Base-by-base conservation (phyloP, 331 rosid genomes). In the Rhamnella rubrinervis region DNA sequence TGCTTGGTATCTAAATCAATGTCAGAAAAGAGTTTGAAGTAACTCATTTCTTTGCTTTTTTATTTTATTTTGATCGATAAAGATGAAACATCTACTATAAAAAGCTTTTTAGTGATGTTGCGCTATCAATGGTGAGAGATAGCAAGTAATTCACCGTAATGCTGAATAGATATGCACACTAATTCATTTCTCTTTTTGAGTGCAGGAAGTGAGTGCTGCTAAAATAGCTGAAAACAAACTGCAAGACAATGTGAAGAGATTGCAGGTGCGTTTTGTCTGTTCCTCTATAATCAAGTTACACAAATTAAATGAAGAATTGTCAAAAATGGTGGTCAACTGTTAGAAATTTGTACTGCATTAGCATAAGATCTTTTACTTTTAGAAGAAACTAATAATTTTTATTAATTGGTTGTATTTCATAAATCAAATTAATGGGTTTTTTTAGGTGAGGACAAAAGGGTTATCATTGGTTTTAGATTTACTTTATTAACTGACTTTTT, bases 211-310 rank as follows among this genome's bases (percentile, higher is more conserved):
- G 68, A 67, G 81, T 50, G 61, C 21, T 67, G 95, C 97, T 40
- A 87, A 77, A 78, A 61, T 78, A 71, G 88, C 96, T 68, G 79
- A 89, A 59, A 77, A 77, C 83, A 93, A 80, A 85, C 86, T 91
- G 63, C 93, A 80, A 44, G 98, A 91, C 26, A 91, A 87, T 61
- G 31, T 51, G 18, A 70, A 51, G 17, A 91, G 80, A 63, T 78
- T 89, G 55, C 85, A 93, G 96, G 93, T 86, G 83, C 25, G 19
- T 53, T 53, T 20, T 53, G 23, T 8, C 2, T 53, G 1, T 52
- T 17, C 23, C 9, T 20, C 4, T 17, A 18, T 53, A n/a, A 53
- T 18, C 53, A 1, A 11, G 53, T 49, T 2, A 11, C 8, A 49
- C 17, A 14, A 12, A 49, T 49, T 49, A 49, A 14, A 49, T 53